A percentile compares a stretch with the other conserved stretches of the same genome.
Evolutionary conservation across 106 monocot species (phyloP).

Genomic region (Amphibolis antarctica): DNA sequence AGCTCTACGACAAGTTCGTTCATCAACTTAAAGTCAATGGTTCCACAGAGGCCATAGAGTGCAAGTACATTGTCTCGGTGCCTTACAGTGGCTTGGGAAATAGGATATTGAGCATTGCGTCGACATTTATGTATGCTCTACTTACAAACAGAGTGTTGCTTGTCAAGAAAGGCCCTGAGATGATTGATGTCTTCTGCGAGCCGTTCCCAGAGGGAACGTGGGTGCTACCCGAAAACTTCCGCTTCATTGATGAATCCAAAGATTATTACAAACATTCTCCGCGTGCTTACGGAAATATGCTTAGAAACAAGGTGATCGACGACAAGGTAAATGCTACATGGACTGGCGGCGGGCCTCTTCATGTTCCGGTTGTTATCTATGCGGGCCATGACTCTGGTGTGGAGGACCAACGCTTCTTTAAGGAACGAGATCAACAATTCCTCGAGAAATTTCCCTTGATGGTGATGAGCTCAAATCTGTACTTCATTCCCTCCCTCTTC

Average conservation of each 20-base stretch:
- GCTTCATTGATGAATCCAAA: conserved; percentile 23
- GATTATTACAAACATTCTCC: conserved; percentile 17
- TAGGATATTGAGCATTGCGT: conserved; percentile 53
- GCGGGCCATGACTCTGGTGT: conserved; percentile 39
- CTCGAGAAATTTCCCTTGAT: conserved; percentile 58
- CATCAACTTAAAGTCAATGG: conserved; percentile 32
- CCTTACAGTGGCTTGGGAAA: conserved; percentile 61
- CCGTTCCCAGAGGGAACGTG: conserved; percentile 68
- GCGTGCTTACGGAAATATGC: conserved; percentile 50
- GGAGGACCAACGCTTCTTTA: conserved; percentile 60
- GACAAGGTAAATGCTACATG: background rate
- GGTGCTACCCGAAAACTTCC: conserved; percentile 57
- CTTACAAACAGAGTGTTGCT: conserved; percentile 65
- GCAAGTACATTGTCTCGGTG: conserved; percentile 55
- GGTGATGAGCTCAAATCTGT: conserved; percentile 59
- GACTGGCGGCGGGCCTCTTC: conserved; percentile 16
- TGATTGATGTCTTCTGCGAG: conserved; percentile 69
- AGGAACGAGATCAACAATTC: conserved; percentile 46
- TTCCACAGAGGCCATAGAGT: too few relatives aligned
- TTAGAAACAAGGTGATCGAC: conserved; percentile 16
- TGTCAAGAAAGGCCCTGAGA: conserved; percentile 31
- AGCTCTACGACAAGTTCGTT: conserved; percentile 33
- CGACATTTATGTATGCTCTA: conserved; percentile 69
- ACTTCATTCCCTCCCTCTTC: conserved; percentile 68
- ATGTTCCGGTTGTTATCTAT: too few relatives aligned